A percentile compares a stretch with the other conserved stretches of the same genome.
Evolutionary conservation across 129 eudicot genomes (phyloP).

Genomic region (Flaveria sonorensis): DNA sequence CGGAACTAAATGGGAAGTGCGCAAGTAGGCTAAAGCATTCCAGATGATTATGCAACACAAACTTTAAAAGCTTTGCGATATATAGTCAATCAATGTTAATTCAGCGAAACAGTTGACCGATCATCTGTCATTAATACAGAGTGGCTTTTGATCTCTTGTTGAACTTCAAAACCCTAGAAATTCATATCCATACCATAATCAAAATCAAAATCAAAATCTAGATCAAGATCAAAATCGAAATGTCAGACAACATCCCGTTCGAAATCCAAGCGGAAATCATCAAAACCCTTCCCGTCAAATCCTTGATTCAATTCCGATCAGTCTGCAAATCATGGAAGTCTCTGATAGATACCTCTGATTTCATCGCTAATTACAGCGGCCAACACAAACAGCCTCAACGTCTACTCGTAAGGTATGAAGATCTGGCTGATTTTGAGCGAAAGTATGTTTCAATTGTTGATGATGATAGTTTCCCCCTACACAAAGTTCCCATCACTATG

Average conservation of each 20-base stretch:
- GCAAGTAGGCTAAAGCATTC: no score
- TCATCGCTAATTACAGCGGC: background rate
- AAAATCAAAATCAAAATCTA: background rate
- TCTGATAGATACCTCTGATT: background rate
- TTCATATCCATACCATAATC: background rate
- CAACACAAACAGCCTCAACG: background rate
- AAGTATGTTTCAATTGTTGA: background rate
- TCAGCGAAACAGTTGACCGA: no score
- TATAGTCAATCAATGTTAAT: no score
- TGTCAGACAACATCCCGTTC: background rate
- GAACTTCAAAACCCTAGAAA: background rate
- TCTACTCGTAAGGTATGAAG: background rate
- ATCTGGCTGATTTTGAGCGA: background rate
- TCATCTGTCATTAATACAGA: no score
- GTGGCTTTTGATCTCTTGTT: no score
- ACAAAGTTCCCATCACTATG: background rate
- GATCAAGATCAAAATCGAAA: background rate
- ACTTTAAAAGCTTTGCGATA: no score
- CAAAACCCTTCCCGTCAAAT: background rate
- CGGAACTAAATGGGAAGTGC: no score
- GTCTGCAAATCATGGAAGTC: conserved; percentile 16
- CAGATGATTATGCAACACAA: no score
- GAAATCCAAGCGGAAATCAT: conserved; percentile 15
- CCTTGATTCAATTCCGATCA: background rate
- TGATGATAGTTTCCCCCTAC: conserved; percentile 13